These are phyloP conservation scores for Didymella keratinophila DNA, from an alignment of 2,329 filamentous ascomycete species.

Conservation along the genomic window DNA sequence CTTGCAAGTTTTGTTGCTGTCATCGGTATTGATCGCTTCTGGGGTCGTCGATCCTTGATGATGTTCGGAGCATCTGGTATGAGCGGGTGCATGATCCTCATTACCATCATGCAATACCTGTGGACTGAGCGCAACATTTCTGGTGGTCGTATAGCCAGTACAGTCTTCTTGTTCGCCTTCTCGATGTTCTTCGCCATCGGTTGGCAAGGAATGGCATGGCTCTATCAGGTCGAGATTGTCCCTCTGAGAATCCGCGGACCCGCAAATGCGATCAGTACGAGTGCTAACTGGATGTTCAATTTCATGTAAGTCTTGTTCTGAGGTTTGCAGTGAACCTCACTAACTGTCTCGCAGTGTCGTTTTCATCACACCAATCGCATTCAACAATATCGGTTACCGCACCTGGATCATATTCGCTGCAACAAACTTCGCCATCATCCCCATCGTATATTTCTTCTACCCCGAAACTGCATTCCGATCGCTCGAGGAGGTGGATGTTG, in stretches of 20 bases:
- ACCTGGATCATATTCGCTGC: slow-evolving; percentile 67
- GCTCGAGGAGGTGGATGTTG: slow-evolving; percentile 73
- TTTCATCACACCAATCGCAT: slow-evolving; percentile 69
- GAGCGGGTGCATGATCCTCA: slow-evolving; percentile 44
- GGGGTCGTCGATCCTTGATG: slow-evolving; percentile 47
- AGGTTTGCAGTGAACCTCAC: not conserved
- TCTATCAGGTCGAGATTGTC: slow-evolving; percentile 77
- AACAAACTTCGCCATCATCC: slow-evolving; percentile 61
- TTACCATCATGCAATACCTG: slow-evolving; percentile 40
- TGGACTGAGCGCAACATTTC: slow-evolving; percentile 29
- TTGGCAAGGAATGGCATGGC: slow-evolving; percentile 75
- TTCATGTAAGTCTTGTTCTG: slow-evolving; percentile 54
- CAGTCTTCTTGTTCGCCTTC: slow-evolving; percentile 84
- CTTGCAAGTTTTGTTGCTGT: slow-evolving; percentile 49
- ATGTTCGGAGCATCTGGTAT: slow-evolving; percentile 49
- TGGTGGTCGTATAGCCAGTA: slow-evolving; percentile 48
- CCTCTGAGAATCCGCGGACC: slow-evolving; percentile 86
- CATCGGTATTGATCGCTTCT: slow-evolving; percentile 48
- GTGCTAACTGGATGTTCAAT: slow-evolving; percentile 82
- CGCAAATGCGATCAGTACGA: slow-evolving; percentile 84
- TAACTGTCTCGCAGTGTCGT: slow-evolving; percentile 61
- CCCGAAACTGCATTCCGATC: slow-evolving; percentile 64
- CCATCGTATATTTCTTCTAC: slow-evolving; percentile 66
- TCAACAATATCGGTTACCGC: slow-evolving; percentile 61
- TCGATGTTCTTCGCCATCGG: slow-evolving; percentile 90